A percentile compares a stretch with the other conserved stretches of the same genome.
These are phyloP conservation scores for Nakaseomyces delphensis DNA, from an alignment of 1,139 yeast species.

Conservation along the genomic window DNA sequence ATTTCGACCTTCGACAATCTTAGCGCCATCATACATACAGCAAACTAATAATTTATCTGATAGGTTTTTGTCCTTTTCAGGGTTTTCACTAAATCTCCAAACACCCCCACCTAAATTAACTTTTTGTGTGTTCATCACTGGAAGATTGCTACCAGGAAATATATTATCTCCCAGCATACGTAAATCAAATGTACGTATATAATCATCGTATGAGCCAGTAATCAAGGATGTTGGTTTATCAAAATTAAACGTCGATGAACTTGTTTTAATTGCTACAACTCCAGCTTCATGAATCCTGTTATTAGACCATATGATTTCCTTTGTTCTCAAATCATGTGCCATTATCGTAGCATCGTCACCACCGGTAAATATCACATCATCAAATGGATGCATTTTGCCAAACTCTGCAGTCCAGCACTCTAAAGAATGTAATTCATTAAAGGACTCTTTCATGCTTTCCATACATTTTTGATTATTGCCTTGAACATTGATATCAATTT, in stretches of 20 bases:
- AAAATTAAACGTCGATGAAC: slow-evolving; percentile 21
- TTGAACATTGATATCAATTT: slow-evolving; percentile 17
- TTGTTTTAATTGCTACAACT: slow-evolving; percentile 56
- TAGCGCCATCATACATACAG: slow-evolving; percentile 94
- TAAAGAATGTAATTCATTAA: slow-evolving; percentile 42
- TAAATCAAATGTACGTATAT: slow-evolving; percentile 59
- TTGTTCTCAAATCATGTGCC: slow-evolving; percentile 64
- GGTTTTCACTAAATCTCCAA: slow-evolving; percentile 75
- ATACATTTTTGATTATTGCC: slow-evolving; percentile 12
- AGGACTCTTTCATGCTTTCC: slow-evolving; percentile 10
- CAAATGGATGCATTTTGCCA: slow-evolving; percentile 48
- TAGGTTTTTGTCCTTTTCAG: slow-evolving; percentile 19
- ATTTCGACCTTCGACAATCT: slow-evolving; percentile 40
- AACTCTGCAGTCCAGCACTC: slow-evolving; percentile 90
- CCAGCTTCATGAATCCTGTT: slow-evolving; percentile 75
- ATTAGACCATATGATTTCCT: slow-evolving; percentile 46
- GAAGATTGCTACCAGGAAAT: slow-evolving; percentile 28
- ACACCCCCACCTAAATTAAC: slow-evolving; percentile 83
- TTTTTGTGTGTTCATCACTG: slow-evolving; percentile 27
- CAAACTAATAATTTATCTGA: slow-evolving; percentile 53
- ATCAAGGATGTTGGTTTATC: slow-evolving; percentile 48
- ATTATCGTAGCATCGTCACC: slow-evolving; percentile 79
- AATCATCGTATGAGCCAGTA: slow-evolving; percentile 93
- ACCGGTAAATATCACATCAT: slow-evolving; percentile 66
- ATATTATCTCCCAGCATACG: slow-evolving; percentile 37